Percentiles rank a stretch among this genome's conserved stretches.
phyloP scores from a whole-genome alignment of 2,329 filamentous ascomycete genomes.

The Pseudocercospora ulei region DNA sequence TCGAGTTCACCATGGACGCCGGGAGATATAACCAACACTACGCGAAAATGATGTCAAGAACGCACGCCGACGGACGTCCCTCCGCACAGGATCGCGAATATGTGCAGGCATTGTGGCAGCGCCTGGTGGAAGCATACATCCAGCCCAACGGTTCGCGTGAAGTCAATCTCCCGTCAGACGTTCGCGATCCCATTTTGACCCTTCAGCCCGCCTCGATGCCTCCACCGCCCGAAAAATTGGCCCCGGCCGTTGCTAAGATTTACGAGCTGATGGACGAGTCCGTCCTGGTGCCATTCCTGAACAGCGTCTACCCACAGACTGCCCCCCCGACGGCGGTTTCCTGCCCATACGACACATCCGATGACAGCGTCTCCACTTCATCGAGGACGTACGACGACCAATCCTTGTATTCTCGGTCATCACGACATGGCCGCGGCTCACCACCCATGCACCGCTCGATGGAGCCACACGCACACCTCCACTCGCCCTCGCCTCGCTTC shows the following conservation, averaged over 20 bases:
- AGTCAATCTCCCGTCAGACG: slow-evolving; percentile 78
- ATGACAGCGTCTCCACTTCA: slow-evolving; percentile 23
- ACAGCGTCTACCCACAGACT: slow-evolving; percentile 49
- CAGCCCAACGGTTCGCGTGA: slow-evolving; percentile 73
- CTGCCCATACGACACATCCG: slow-evolving; percentile 39
- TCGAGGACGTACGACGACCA: slow-evolving; percentile 38
- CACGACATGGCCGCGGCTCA: slow-evolving; percentile 30
- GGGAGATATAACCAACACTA: slow-evolving; percentile 68
- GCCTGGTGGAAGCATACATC: slow-evolving; percentile 83
- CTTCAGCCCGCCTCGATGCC: slow-evolving; percentile 53
- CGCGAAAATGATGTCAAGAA: slow-evolving; percentile 48
- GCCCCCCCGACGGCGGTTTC: slow-evolving; percentile 38
- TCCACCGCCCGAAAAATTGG: slow-evolving; percentile 62
- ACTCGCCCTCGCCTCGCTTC: slow-evolving; percentile 17
- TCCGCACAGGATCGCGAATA: slow-evolving; percentile 55
- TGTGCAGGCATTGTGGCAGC: slow-evolving; percentile 72
- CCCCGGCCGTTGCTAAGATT: slow-evolving; percentile 75
- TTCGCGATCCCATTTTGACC: slow-evolving; percentile 68
- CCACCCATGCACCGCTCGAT: slow-evolving; percentile 30
- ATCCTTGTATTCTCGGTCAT: slow-evolving; percentile 19
- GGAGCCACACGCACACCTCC: slow-evolving; percentile 27
- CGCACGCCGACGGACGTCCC: slow-evolving; percentile 38
- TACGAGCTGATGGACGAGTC: slow-evolving; percentile 98
- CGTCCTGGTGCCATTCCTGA: slow-evolving; percentile 82
- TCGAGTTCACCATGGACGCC: slow-evolving; percentile 94